Base-by-base conservation (phyloP, 1,139 yeast genomes). In the Zygoascus sp. region DNA sequence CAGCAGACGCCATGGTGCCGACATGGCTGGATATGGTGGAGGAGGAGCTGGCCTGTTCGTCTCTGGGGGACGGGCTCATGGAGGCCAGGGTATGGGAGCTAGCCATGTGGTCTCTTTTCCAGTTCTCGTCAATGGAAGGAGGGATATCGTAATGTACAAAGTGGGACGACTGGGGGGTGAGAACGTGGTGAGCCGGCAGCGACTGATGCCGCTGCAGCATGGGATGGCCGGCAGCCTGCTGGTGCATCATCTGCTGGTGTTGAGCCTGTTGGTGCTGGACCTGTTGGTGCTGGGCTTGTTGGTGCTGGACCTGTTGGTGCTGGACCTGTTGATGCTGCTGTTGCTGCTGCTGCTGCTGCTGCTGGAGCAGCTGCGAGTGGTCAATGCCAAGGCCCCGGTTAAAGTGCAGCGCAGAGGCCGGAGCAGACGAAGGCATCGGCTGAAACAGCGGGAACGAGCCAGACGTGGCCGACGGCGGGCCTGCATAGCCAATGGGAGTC, bases 211-310 rank as follows among this genome's bases (percentile, higher is more conserved):
- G 19, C 27, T 40, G 43, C 5, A 40, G 36, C 43, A 40, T 40
- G 9, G 43, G 43, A 35, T 40, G 42, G 13, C 20, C 39, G 3
- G 15, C 28, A 20, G 30, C 38, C 16, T 36, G 46, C 8, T 28
- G 37, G 13, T 43, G 42, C 11, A 15, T 19, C 15, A 16, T 15
- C 8, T 10, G 16, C 25, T 36, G 40, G 23, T 32, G 37, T 22
- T 38, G 43, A 8, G 23, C 37, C 35, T 38, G 42, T 16, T 36
- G 46, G 11, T 43, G 46, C 22, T 44, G 43, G n/a, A n/a, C 28
- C 15, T 35, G 36, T 17, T 21, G 21, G 11, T 4, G 9, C 27
- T 23, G 27, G 7, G 28, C 28, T 27, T 36, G 37, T 10, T 23
- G 23, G 17, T 5, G n/a, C n/a, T n/a, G n/a, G n/a, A n/a, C n/a